These are phyloP conservation scores for Arabidopsis thaliana DNA, from an alignment of 345 rosid genomes.

Conservation along the genomic window TAIR10.1 NC_003070.9:26401501-26402000, in stretches of 20 bases:
- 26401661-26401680: constrained; percentile 89
- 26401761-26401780: constrained; percentile 76
- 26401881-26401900: constrained; percentile 86
- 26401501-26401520: constrained; percentile 86
- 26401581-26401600: constrained; percentile 96
- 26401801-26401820: constrained; percentile 80
- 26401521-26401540: constrained; percentile 81
- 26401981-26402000: constrained; percentile 84
- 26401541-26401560: constrained; percentile 54
- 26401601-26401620: constrained; percentile 78
- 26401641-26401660: constrained; percentile 63
- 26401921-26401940: constrained; percentile 99
- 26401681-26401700: constrained; percentile 98
- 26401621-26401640: constrained; percentile 82
- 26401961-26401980: constrained; percentile 69
- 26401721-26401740: constrained; percentile 64
- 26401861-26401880: constrained; percentile 90
- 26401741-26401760: constrained; percentile 91
- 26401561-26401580: constrained; percentile 91
- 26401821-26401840: constrained; percentile 81
- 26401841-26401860: constrained; percentile 95
- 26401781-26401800: constrained; percentile 93
- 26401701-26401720: constrained; percentile 80
- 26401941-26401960: constrained; percentile 95
- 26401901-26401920: constrained; percentile 86